Conservation (phyloP, 2,329 filamentous ascomycete genomes). For the Calcarisporium arbuscula region DNA sequence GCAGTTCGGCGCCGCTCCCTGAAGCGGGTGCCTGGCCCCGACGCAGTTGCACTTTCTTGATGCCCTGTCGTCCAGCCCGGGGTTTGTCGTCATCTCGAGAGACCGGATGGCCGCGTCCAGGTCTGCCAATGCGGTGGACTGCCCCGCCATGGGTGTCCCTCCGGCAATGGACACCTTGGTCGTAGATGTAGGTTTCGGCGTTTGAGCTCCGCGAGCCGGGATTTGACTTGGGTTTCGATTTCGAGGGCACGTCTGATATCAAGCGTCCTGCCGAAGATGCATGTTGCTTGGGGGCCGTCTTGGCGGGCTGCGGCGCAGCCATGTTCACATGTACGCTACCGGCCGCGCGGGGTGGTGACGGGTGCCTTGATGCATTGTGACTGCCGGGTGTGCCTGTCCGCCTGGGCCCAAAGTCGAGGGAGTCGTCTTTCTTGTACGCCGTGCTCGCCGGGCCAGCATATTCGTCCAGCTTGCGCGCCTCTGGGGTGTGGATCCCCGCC, state of each 20-base stretch:
- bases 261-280: conserved; percentile 66
- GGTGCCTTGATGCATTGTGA: conserved; percentile 28
- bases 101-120: conserved; percentile 77
- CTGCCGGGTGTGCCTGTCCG: conserved; percentile 33
- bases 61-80: conserved; percentile 46
- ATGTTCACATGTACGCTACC: conserved; percentile 29
- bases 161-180: conserved; percentile 69
- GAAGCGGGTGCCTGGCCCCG: conserved; percentile 77
- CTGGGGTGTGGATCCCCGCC: conserved; percentile 54
- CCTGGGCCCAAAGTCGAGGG: conserved; percentile 56
- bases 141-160: conserved; percentile 75
- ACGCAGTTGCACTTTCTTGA: conserved; percentile 79
- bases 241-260: conserved; percentile 66
- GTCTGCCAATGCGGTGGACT: conserved; percentile 65
- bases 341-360: conserved; percentile 27
- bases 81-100: conserved; percentile 89
- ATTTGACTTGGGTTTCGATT: conserved; percentile 49
- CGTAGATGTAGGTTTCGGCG: conserved; percentile 42
- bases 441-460: conserved; percentile 59
- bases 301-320: conserved; percentile 1
- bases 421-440: conserved; percentile 68
- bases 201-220: conserved; percentile 46
- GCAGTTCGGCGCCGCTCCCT: conserved; percentile 90
- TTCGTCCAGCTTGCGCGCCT: conserved; percentile 53
- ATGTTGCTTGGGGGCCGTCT: conserved; percentile 40